Base-by-base conservation (phyloP, 2,329 filamentous ascomycete genomes). In the Penicillium sp. region DNA sequence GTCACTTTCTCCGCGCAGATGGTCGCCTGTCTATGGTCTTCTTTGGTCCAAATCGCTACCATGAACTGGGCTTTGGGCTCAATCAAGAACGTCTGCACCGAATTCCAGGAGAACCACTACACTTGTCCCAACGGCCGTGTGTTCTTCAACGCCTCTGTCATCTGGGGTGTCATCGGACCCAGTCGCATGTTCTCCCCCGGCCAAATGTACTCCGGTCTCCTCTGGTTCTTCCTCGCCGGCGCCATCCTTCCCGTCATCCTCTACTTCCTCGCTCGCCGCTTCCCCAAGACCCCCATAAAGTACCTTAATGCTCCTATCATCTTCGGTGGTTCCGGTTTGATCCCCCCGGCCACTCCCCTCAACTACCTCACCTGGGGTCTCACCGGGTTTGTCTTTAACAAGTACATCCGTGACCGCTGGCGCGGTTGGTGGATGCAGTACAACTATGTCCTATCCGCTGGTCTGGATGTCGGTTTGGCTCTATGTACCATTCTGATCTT, bases 401-500 rank as follows among this genome's bases (percentile, higher is more conserved):
- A 81, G 63, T 84, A 79, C 62, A 81, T 90, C 67, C 82, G 83
- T 67, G 79, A 84, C 54, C 79, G 82, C 58, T 87, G 81, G 72
- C 82, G 79, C 4, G 87, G 85, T 32, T 90, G 87, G 88, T 91
- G 88, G 88, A 76, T 87, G 70, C 84, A 86, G 70, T 91, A 89
- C 75, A 90, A 91, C 75, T 91, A 90, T 69, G 80, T 90, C 65
- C 84, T 86, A 0, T 89, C 86, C 18, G 87, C 87, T 0, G 88
- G 84, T 1, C 75, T 91, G 35, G 88, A 90, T 69, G 82, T 82
- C 45, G 87, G 87, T 5, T 78, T 89, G 5, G 83, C 86, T 11
- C 69, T 90, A 18, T 82, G 80, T 32, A 86, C 86, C 0, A 80
- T 91, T 34, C 69, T 90, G 53, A 86, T 90, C 53, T 89, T 91